phyloP scores from a whole-genome alignment of 164 flowering plant genomes.

The Houttuynia cordata region DNA sequence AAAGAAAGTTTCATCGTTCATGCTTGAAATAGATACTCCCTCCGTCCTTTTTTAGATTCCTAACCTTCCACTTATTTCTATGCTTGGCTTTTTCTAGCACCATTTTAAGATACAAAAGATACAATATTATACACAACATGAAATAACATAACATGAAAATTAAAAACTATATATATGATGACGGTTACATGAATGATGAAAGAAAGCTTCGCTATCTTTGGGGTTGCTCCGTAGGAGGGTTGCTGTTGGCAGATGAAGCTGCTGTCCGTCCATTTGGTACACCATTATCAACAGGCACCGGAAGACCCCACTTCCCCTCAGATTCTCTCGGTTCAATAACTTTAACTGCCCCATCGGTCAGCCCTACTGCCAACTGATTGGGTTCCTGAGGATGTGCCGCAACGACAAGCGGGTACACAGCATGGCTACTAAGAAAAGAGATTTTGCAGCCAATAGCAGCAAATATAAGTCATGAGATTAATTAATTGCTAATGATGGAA shows the following conservation, averaged over 20 bases:
- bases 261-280: conserved; percentile 35
- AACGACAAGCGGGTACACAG: conserved; percentile 45
- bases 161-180: not conserved
- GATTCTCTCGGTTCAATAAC: conserved; percentile 77
- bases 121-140: conserved; percentile 16
- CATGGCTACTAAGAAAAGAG: conserved; percentile 3
- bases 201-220: conserved; percentile 36
- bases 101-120: not conserved
- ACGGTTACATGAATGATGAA: conserved; percentile 5
- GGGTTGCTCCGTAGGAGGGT: conserved; percentile 42
- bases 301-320: conserved; percentile 65
- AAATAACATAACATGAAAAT: conserved; percentile 4
- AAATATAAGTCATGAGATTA: not conserved
- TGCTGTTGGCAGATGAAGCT: conserved; percentile 58
- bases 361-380: conserved; percentile 80
- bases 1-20: too few species aligned
- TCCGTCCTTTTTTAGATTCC: too few species aligned
- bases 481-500: too few species aligned
- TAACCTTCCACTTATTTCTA: too few species aligned
- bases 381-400: conserved; percentile 78
- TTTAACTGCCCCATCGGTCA: conserved; percentile 66
- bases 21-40: too few species aligned
- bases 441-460: not conserved
- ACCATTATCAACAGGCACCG: conserved; percentile 49
- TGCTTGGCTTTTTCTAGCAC: too few species aligned